Evolutionary conservation across 371 early-diverging fungal species (phyloP).

Genomic region (Haplosporangium sp.): DNA sequence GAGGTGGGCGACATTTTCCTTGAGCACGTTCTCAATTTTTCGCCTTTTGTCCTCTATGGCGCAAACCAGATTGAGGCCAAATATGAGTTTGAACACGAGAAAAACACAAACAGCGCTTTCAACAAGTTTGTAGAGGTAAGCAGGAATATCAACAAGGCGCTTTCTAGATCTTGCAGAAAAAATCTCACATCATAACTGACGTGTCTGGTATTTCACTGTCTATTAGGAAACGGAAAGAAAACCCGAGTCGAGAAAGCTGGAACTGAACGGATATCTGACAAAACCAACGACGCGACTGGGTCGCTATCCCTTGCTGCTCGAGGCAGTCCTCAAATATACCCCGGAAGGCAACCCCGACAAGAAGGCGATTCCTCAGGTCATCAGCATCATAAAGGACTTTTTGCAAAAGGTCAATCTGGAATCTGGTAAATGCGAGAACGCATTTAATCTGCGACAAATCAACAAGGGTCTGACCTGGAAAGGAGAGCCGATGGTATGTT

Average conservation of each 20-base stretch:
- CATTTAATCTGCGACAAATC: slow-evolving; percentile 72
- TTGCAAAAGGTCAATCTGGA: slow-evolving; percentile 83
- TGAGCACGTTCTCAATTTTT: slow-evolving; percentile 75
- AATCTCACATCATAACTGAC: neutral
- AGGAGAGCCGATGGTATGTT: slow-evolving; percentile 59
- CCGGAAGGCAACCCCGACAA: slow-evolving; percentile 85
- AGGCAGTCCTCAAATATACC: slow-evolving; percentile 87
- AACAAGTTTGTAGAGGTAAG: slow-evolving; percentile 78
- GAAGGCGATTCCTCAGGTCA: slow-evolving; percentile 67
- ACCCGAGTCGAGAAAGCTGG: slow-evolving; percentile 85
- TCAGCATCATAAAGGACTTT: slow-evolving; percentile 72
- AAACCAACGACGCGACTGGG: slow-evolving; percentile 91
- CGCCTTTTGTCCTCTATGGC: slow-evolving; percentile 90
- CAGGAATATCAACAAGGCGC: neutral
- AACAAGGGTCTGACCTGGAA: slow-evolving; percentile 65
- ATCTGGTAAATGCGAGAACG: slow-evolving; percentile 88
- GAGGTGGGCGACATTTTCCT: slow-evolving; percentile 90
- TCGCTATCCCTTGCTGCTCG: slow-evolving; percentile 87
- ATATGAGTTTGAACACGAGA: slow-evolving; percentile 84
- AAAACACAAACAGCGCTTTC: slow-evolving; percentile 72
- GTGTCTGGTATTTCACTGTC: neutral
- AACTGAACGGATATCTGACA: slow-evolving; percentile 83
- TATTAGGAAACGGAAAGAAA: slow-evolving; percentile 73
- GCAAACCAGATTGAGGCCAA: slow-evolving; percentile 89
- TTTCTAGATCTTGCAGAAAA: neutral